phyloP scores from a whole-genome alignment of 2,329 filamentous ascomycete genomes.

The Ascochyta rabiei region DNA sequence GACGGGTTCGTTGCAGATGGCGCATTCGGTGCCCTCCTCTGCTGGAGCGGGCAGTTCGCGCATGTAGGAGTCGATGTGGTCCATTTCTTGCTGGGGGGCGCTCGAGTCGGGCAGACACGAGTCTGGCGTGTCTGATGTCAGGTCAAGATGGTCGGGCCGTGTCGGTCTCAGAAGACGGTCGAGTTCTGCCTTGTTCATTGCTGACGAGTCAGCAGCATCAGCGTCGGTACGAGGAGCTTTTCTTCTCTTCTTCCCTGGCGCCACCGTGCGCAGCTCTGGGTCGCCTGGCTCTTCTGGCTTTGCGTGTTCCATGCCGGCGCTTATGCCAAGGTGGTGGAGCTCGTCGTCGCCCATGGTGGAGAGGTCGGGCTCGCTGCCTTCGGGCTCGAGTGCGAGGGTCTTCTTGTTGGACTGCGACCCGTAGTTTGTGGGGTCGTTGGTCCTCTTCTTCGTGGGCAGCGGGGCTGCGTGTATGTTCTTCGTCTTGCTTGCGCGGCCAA shows the following conservation, averaged over 20 bases:
- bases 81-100: conserved; percentile 22
- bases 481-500: not conserved
- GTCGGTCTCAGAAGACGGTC: conserved; percentile 6
- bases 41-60: conserved; percentile 23
- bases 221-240: not conserved
- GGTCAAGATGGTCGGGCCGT: conserved; percentile 22
- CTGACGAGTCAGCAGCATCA: not conserved
- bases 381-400: not conserved
- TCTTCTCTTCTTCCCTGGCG: not conserved
- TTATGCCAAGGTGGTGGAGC: not conserved
- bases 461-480: conserved; percentile 21
- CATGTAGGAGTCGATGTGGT: conserved; percentile 26
- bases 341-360: not conserved
- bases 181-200: not conserved
- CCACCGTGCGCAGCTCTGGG: conserved; percentile 4
- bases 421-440: not conserved
- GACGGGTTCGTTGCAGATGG: conserved; percentile 69
- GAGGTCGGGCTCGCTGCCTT: not conserved
- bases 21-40: conserved; percentile 55
- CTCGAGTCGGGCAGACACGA: conserved; percentile 28
- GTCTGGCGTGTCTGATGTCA: not conserved
- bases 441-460: conserved; percentile 3
- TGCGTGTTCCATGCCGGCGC: not conserved
- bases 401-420: not conserved
- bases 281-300: not conserved